These are phyloP conservation scores for Pleurotus salmoneostramineus DNA, from an alignment of 768 basidiomycete species.

Conservation along the genomic window DNA sequence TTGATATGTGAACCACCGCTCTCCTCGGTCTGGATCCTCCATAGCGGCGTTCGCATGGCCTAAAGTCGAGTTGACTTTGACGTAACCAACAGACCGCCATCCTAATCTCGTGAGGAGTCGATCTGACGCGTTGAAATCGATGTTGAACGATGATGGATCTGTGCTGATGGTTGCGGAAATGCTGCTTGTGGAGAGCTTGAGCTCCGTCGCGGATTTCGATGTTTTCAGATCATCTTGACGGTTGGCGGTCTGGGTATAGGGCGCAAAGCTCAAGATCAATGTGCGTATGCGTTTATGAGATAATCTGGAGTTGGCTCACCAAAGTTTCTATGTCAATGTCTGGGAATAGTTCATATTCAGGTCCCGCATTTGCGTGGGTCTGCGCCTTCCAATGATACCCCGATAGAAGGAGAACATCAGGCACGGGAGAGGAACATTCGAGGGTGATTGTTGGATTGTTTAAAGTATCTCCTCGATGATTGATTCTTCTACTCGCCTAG, in stretches of 20 bases:
- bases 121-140: conserved; percentile 22
- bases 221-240: conserved; percentile 16
- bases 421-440: conserved; percentile 24
- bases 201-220: conserved; percentile 16
- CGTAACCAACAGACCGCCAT: conserved; percentile 26
- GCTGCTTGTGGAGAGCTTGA: conserved; percentile 18
- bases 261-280: too few relatives aligned
- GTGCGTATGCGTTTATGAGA: too few relatives aligned
- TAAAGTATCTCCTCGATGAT: conserved; percentile 28
- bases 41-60: conserved; percentile 16
- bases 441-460: conserved; percentile 27
- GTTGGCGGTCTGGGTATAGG: conserved; percentile 5
- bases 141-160: conserved; percentile 21
- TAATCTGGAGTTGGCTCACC: conserved; percentile 7
- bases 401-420: conserved; percentile 27
- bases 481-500: conserved; percentile 24
- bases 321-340: conserved; percentile 16
- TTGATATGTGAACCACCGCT: conserved; percentile 27
- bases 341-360: conserved; percentile 26
- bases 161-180: conserved; percentile 24
- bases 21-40: conserved; percentile 17
- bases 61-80: conserved; percentile 19
- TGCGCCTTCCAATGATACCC: conserved; percentile 27
- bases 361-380: conserved; percentile 16
- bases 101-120: conserved; percentile 25